Percentiles rank a stretch among this genome's conserved stretches.
Conservation (phyloP, 2,329 filamentous ascomycete genomes). For the Talaromyces funiculosus region DNA sequence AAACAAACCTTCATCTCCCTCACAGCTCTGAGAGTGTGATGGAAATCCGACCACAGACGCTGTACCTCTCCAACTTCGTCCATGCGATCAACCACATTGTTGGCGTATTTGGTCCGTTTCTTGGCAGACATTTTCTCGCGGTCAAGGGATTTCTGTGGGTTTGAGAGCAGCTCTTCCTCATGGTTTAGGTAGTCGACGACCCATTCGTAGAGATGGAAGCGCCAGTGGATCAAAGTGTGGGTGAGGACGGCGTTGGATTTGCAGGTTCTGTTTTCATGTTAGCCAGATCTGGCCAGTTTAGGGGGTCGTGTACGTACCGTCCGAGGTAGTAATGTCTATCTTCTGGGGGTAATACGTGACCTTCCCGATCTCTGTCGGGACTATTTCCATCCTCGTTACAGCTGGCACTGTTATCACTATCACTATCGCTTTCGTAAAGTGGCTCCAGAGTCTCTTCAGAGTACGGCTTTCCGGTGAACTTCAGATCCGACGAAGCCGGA, state of each 20-base stretch:
- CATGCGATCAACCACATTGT: constrained; percentile 62
- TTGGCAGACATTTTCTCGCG: constrained; percentile 57
- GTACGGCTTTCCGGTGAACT: constrained; percentile 63
- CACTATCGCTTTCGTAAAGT: constrained; percentile 46
- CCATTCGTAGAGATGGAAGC: constrained; percentile 65
- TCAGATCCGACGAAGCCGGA: constrained; percentile 59
- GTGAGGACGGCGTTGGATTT: constrained; percentile 62
- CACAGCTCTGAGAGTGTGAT: constrained; percentile 55
- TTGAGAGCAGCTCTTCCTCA: constrained; percentile 52
- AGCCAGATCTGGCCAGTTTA: background rate
- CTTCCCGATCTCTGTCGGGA: constrained; percentile 24
- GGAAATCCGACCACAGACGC: constrained; percentile 61
- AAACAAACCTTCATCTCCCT: constrained; percentile 43
- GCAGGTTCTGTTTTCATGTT: constrained; percentile 42
- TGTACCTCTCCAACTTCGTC: constrained; percentile 53
- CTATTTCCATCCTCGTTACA: background rate
- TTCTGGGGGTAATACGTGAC: constrained; percentile 41
- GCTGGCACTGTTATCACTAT: constrained; percentile 28
- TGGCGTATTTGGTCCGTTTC: constrained; percentile 55
- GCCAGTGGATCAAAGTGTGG: constrained; percentile 71
- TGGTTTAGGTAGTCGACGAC: constrained; percentile 57
- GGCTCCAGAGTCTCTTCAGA: constrained; percentile 60
- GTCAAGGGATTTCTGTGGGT: constrained; percentile 51
- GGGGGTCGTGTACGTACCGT: constrained; percentile 28
- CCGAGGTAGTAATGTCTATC: constrained; percentile 50